Conservation (phyloP, 1,139 yeast genomes). For the Pichia sp. region DNA sequence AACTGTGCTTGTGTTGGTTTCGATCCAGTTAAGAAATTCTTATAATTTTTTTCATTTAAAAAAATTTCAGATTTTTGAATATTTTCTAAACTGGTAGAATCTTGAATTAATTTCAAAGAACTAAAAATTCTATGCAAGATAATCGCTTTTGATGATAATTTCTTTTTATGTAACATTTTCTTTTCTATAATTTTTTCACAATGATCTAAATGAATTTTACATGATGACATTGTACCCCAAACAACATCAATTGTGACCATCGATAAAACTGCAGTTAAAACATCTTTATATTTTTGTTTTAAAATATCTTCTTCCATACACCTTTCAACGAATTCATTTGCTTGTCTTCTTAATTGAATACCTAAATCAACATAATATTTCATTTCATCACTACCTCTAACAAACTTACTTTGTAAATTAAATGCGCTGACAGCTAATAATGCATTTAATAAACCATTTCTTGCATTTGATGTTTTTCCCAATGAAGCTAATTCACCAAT, state of each 20-base stretch:
- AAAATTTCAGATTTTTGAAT: slow-evolving; percentile 30
- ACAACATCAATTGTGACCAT: slow-evolving; percentile 87
- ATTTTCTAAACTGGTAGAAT: slow-evolving; percentile 55
- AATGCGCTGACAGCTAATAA: slow-evolving; percentile 77
- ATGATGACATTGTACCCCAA: slow-evolving; percentile 89
- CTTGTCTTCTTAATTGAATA: slow-evolving; percentile 67
- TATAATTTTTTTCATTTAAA: slow-evolving; percentile 29
- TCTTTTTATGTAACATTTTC: slow-evolving; percentile 61
- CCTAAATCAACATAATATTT: slow-evolving; percentile 68
- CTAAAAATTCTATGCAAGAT: slow-evolving; percentile 74
- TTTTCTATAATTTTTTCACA: slow-evolving; percentile 71
- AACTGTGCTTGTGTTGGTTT: slow-evolving; percentile 24
- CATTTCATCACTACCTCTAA: slow-evolving; percentile 55
- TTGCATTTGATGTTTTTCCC: slow-evolving; percentile 70
- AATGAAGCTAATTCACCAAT: slow-evolving; percentile 73
- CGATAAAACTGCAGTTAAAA: slow-evolving; percentile 73
- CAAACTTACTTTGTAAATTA: slow-evolving; percentile 68
- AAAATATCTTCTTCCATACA: slow-evolving; percentile 45
- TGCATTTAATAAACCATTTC: slow-evolving; percentile 75
- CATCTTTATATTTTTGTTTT: slow-evolving; percentile 75
- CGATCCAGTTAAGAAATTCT: slow-evolving; percentile 28
- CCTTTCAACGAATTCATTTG: slow-evolving; percentile 57
- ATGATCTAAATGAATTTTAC: slow-evolving; percentile 66
- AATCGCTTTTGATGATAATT: slow-evolving; percentile 68
- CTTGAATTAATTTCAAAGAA: slow-evolving; percentile 69